Base-by-base conservation (phyloP, 768 basidiomycete species). In the Steccherinum ochraceum region DNA sequence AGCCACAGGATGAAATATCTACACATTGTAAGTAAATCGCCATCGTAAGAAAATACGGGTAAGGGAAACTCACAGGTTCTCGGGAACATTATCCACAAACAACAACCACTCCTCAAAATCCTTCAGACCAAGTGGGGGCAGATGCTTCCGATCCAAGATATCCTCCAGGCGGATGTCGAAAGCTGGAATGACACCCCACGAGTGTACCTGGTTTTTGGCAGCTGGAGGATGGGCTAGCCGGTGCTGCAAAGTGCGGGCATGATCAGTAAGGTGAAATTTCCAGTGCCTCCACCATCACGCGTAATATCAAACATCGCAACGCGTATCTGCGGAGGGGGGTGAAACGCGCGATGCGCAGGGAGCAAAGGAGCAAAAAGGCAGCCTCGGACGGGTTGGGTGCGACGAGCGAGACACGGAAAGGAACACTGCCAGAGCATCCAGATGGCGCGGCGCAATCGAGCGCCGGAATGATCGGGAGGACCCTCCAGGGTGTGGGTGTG, bases 1-100 rank as follows among this genome's bases (percentile, higher is more conserved):
- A 89, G 71, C 87, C 87, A 90, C 46, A 90, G 78, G n/a, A 78
- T 76, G 61, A 90, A 90, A 60, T 90, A 90, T 18, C 84, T 84
- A 58, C 18, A 5, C n/a, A 18, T 12, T 19, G 11, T 52, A 54
- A 59, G n/a, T 53, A 52, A 35, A 39, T n/a, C n/a, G n/a, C 2
- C n/a, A n/a, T n/a, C n/a, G 24, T 30, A 40, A 43, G 13, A 40
- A 45, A 40, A 50, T 20, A 40, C 24, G 47, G 24, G 26, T 20
- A 58, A 42, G 40, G 40, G 16, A 11, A 4, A 68, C 79, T 65
- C 56, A 84, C 76, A 91, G 74, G 61, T 89, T 90, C 64, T 90
- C 88, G 20, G 85, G 80, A 44, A 75, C 75, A 50, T 75, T 76
- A 57, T 91, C 89, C 49, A 86, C 85, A 65, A 87, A 89, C 40